These are phyloP conservation scores for Ballota nigra DNA, from an alignment of 257 asterid genomes.

Conservation along the genomic window DNA sequence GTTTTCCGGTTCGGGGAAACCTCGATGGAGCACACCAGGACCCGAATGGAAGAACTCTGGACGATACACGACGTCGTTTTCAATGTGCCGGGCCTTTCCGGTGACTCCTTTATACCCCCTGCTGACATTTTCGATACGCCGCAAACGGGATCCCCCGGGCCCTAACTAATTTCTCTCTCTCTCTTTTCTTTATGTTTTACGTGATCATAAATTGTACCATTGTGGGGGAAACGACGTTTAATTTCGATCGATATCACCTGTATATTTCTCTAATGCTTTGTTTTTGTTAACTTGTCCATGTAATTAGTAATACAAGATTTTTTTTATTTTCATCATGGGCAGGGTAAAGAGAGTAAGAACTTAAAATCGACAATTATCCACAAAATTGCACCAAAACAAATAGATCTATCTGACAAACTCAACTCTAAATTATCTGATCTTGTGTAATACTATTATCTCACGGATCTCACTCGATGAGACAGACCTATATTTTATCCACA, in stretches of 20 bases:
- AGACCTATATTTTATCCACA: no score
- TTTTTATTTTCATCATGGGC: background rate
- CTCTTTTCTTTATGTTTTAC: background rate
- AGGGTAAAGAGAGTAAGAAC: background rate
- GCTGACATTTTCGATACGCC: slow-evolving; percentile 45
- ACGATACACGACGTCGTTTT: slow-evolving; percentile 65
- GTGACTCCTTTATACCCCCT: slow-evolving; percentile 71
- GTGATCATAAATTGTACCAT: slow-evolving; percentile 9
- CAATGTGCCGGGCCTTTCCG: slow-evolving; percentile 62
- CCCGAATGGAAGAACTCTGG: slow-evolving; percentile 72
- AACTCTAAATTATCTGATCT: no score
- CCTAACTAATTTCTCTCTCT: slow-evolving; percentile 12
- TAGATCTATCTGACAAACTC: no score
- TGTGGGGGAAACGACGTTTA: background rate
- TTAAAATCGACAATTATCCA: background rate
- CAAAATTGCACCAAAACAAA: background rate
- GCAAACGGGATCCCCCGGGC: slow-evolving; percentile 31
- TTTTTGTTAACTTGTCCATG: background rate
- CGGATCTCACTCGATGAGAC: no score
- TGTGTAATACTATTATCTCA: no score
- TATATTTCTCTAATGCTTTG: slow-evolving; percentile 20
- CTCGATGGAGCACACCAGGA: slow-evolving; percentile 55
- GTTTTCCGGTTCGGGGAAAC: slow-evolving; percentile 78
- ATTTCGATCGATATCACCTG: background rate
- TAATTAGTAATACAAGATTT: background rate